A percentile compares a stretch with the other conserved stretches of the same genome.
Conservation (phyloP, 352 stramenopile genomes). For the Pythium grandisporangium region DNA sequence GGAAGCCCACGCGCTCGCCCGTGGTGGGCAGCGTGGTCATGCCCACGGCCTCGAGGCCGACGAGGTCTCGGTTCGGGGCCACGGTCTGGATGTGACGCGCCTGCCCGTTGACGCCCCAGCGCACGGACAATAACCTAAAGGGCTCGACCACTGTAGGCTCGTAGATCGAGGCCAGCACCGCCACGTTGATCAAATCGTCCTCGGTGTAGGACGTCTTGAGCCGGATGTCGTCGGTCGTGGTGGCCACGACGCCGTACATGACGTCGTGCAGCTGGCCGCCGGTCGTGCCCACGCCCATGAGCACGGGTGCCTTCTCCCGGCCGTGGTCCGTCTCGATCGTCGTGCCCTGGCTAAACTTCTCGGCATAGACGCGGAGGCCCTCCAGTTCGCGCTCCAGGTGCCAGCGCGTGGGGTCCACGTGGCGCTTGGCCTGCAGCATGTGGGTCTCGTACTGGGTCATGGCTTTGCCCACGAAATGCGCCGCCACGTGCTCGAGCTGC, state of each 20-base stretch:
- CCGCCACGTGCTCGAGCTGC: conserved; percentile 20
- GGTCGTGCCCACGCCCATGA: conserved; percentile 28
- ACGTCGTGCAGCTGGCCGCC: conserved; percentile 31
- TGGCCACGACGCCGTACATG: conserved; percentile 38
- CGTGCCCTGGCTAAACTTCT: too few relatives aligned
- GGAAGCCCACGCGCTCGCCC: conserved; percentile 46
- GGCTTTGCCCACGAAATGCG: conserved; percentile 29
- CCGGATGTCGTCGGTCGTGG: conserved; percentile 33
- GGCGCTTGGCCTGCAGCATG: conserved; percentile 15
- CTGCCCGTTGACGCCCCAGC: conserved; percentile 46
- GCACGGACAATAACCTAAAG: conserved; percentile 33
- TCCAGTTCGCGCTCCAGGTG: conserved; percentile 37
- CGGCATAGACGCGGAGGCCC: conserved; percentile 12
- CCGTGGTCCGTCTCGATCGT: too few relatives aligned
- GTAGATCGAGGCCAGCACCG: conserved; percentile 26
- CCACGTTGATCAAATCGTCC: conserved; percentile 36
- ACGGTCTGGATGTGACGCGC: conserved; percentile 25
- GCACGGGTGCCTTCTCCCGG: too few relatives aligned
- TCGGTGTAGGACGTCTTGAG: conserved; percentile 46
- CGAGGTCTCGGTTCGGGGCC: conserved; percentile 50
- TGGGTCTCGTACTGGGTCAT: conserved; percentile 36
- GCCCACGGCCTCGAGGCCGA: conserved; percentile 48
- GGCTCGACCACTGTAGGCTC: conserved; percentile 28
- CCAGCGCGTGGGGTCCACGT: conserved; percentile 33
- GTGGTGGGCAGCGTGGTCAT: conserved; percentile 20